Evolutionary conservation across 495 filamentous ascomycete species (phyloP).

Genomic region (Aspergillus leporis): DNA sequence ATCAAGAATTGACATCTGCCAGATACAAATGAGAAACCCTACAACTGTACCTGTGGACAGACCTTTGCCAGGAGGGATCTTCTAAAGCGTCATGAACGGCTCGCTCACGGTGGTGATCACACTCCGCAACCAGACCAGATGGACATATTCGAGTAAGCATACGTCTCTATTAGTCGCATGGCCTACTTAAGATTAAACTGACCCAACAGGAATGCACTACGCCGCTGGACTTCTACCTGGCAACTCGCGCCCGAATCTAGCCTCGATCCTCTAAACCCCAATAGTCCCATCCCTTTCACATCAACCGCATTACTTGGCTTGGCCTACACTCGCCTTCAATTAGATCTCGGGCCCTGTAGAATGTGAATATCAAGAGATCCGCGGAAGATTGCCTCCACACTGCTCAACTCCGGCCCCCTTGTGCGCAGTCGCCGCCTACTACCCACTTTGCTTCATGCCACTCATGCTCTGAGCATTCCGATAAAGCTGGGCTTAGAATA

Average conservation of each 20-base stretch:
- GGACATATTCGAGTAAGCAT: slow-evolving; percentile 2
- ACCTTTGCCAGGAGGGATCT: background rate
- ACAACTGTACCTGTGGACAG: background rate
- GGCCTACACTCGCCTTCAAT: slow-evolving; percentile 35
- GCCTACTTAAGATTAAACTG: slow-evolving; percentile 13
- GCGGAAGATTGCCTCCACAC: slow-evolving; percentile 14
- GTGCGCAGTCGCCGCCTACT: slow-evolving; percentile 24
- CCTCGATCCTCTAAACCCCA: slow-evolving; percentile 34
- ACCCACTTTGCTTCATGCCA: slow-evolving; percentile 36
- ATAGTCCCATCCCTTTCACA: slow-evolving; percentile 40
- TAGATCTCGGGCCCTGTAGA: slow-evolving; percentile 28
- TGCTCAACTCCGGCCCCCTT: slow-evolving; percentile 13
- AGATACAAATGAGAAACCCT: background rate
- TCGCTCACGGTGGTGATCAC: background rate
- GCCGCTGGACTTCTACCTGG: slow-evolving; percentile 37
- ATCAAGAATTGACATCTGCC: background rate
- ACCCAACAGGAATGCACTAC: slow-evolving; percentile 39
- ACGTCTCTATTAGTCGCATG: background rate
- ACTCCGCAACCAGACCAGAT: slow-evolving; percentile 18
- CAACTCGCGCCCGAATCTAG: slow-evolving; percentile 32
- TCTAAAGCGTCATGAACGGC: background rate
- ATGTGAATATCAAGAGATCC: slow-evolving; percentile 32
- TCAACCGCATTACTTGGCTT: slow-evolving; percentile 39
- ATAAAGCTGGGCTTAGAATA: slow-evolving; percentile 39
- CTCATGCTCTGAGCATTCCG: slow-evolving; percentile 42